Evolutionary conservation across 2,329 filamentous ascomycete genomes (phyloP).

Genomic region (Beauveria scarabaeidicola): DNA sequence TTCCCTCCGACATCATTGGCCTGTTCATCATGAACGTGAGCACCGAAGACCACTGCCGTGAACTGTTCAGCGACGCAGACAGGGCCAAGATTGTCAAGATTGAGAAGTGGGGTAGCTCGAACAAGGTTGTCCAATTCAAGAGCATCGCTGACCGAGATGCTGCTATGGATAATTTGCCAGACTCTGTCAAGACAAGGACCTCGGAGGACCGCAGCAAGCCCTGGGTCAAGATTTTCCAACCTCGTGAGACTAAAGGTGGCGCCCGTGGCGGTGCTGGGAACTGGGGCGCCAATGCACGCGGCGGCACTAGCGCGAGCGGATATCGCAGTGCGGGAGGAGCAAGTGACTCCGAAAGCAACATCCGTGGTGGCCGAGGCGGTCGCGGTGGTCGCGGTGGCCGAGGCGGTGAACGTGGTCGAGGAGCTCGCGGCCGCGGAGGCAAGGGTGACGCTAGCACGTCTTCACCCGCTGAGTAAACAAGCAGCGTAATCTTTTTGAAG

Average conservation of each 20-base stretch:
- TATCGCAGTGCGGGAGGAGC: conserved; percentile 80
- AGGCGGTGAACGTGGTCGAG: conserved; percentile 48
- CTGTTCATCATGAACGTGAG: conserved; percentile 86
- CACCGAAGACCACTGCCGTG: conserved; percentile 72
- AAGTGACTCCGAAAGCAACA: conserved; percentile 54
- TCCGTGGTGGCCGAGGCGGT: conserved; percentile 47
- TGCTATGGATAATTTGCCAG: conserved; percentile 65
- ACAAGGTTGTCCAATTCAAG: conserved; percentile 82
- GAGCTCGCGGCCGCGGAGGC: conserved; percentile 46
- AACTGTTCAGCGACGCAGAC: conserved; percentile 77
- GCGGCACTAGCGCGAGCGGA: conserved; percentile 55
- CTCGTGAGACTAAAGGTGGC: conserved; percentile 50
- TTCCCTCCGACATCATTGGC: conserved; percentile 62
- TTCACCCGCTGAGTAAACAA: conserved; percentile 37
- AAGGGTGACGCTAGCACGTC: conserved; percentile 51
- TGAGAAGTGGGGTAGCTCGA: conserved; percentile 68
- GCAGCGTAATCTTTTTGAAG: background rate
- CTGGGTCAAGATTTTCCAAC: conserved; percentile 74
- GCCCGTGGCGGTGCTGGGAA: conserved; percentile 58
- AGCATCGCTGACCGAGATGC: conserved; percentile 70
- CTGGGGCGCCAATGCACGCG: conserved; percentile 58
- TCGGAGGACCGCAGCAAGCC: conserved; percentile 70
- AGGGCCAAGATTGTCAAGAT: conserved; percentile 70
- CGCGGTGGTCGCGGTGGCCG: conserved; percentile 48
- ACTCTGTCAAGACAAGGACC: conserved; percentile 65